phyloP scores from a whole-genome alignment of 768 basidiomycete genomes.

The Boletus vermiculosoides region DNA sequence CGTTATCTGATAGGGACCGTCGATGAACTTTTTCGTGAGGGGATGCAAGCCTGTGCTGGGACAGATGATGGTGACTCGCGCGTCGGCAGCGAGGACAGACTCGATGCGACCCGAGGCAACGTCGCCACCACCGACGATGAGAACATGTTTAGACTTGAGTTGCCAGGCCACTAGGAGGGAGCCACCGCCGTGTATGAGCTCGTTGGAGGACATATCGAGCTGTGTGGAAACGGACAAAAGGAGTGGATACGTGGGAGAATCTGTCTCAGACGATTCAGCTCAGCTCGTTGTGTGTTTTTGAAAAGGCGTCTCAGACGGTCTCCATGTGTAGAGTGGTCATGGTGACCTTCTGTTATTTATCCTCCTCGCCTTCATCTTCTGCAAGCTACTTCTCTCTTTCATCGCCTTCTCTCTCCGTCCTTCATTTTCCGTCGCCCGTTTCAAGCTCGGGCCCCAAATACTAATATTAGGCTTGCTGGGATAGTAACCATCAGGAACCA shows the following conservation, averaged over 20 bases:
- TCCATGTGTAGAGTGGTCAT: conserved; percentile 21
- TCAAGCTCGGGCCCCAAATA: not conserved
- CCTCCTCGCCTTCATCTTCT: not conserved
- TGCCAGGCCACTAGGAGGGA: conserved; percentile 95
- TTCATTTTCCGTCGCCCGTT: not conserved
- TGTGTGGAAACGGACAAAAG: not conserved
- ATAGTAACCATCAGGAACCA: conserved; percentile 8
- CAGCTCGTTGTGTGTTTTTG: not conserved
- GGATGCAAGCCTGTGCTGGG: conserved; percentile 67
- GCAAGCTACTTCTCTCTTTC: not conserved
- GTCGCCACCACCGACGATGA: conserved; percentile 92
- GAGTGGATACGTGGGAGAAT: not conserved
- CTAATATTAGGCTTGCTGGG: not conserved
- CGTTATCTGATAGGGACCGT: conserved; percentile 47
- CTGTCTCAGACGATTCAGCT: not conserved
- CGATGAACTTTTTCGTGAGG: conserved; percentile 54
- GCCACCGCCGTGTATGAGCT: conserved; percentile 44
- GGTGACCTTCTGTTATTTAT: conserved; percentile 13
- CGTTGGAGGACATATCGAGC: conserved; percentile 10
- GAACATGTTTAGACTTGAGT: conserved; percentile 76
- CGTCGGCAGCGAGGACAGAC: conserved; percentile 80
- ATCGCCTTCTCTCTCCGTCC: not conserved
- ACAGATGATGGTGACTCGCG: conserved; percentile 72
- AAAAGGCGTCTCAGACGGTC: not conserved
- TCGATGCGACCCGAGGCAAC: conserved; percentile 88